Conservation (phyloP, 2,329 filamentous ascomycete genomes). For the Monosporascus sp. region DNA sequence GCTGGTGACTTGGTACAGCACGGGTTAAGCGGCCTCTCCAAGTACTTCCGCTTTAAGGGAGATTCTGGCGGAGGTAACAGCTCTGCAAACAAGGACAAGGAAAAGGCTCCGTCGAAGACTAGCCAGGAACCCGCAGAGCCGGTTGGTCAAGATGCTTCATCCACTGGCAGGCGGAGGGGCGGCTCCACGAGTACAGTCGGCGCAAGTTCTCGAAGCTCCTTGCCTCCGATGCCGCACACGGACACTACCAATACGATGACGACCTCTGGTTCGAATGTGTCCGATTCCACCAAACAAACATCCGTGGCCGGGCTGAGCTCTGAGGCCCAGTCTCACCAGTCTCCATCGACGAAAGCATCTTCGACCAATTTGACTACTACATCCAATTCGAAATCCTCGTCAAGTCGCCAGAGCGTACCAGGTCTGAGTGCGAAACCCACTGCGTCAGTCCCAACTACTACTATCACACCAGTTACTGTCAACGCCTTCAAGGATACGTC, state of each 20-base stretch:
- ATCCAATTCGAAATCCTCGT: slow-evolving; percentile 35
- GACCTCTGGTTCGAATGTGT: slow-evolving; percentile 28
- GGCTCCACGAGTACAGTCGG: slow-evolving; percentile 29
- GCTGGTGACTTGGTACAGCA: slow-evolving; percentile 73
- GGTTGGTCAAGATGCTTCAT: slow-evolving; percentile 36
- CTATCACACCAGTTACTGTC: slow-evolving; percentile 43
- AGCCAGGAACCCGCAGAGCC: slow-evolving; percentile 24
- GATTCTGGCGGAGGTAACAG: slow-evolving; percentile 67
- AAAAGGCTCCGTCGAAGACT: slow-evolving; percentile 12
- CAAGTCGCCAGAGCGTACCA: slow-evolving; percentile 26
- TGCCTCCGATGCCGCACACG: slow-evolving; percentile 34
- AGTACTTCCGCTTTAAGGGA: slow-evolving; percentile 75
- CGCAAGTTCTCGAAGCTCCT: slow-evolving; percentile 35
- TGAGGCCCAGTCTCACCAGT: slow-evolving; percentile 37
- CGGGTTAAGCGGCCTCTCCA: slow-evolving; percentile 69
- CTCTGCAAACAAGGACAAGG: slow-evolving; percentile 3
- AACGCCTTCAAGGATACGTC: slow-evolving; percentile 41
- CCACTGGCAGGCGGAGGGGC: slow-evolving; percentile 32
- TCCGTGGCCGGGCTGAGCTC: slow-evolving; percentile 28
- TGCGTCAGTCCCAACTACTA: slow-evolving; percentile 20
- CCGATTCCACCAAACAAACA: slow-evolving; percentile 26
- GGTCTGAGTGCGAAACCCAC: slow-evolving; percentile 28
- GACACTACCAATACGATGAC: slow-evolving; percentile 31
- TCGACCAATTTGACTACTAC: slow-evolving; percentile 38
- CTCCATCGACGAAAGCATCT: slow-evolving; percentile 40